Conservation (phyloP, 306 rosid genomes). For the Prunus armeniaca region DNA sequence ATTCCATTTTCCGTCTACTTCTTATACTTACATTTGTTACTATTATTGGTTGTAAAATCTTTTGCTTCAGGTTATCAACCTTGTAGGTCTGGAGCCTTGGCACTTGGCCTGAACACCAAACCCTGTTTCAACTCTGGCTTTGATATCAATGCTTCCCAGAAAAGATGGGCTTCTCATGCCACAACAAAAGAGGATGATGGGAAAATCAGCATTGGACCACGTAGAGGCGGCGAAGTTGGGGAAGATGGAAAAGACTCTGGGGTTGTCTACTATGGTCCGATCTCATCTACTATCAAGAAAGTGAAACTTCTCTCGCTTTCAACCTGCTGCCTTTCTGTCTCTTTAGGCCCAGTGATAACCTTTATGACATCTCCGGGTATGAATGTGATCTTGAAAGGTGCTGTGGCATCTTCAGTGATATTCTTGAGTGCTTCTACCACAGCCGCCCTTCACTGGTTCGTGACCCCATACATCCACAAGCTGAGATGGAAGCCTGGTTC, state of each 20-base stretch:
- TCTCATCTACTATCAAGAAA: slow-evolving; percentile 77
- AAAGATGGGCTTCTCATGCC: slow-evolving; percentile 72
- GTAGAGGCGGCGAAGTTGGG: slow-evolving; percentile 33
- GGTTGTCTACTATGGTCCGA: slow-evolving; percentile 72
- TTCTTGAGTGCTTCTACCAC: slow-evolving; percentile 78
- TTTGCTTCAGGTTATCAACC: slow-evolving; percentile 51
- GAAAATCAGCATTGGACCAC: slow-evolving; percentile 89
- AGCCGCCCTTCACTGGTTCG: slow-evolving; percentile 78
- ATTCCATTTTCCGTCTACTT: neutral
- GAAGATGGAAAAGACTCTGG: slow-evolving; percentile 58
- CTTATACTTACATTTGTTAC: neutral
- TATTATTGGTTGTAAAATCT: neutral
- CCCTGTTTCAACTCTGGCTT: slow-evolving; percentile 22
- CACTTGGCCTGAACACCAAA: slow-evolving; percentile 19
- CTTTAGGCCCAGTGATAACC: slow-evolving; percentile 86
- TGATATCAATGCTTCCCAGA: slow-evolving; percentile 38
- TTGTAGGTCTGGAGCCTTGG: slow-evolving; percentile 37
- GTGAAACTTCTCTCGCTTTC: slow-evolving; percentile 91
- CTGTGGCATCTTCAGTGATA: slow-evolving; percentile 76
- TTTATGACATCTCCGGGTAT: slow-evolving; percentile 89
- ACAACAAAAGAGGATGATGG: slow-evolving; percentile 51
- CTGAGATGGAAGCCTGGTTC: slow-evolving; percentile 85
- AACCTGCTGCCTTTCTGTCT: slow-evolving; percentile 90
- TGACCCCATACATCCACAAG: slow-evolving; percentile 82
- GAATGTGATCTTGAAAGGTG: slow-evolving; percentile 94